Percentiles rank a stretch among this genome's conserved stretches.
phyloP scores from a whole-genome alignment of 345 rosid species.

The Arabis alpina region DNA sequence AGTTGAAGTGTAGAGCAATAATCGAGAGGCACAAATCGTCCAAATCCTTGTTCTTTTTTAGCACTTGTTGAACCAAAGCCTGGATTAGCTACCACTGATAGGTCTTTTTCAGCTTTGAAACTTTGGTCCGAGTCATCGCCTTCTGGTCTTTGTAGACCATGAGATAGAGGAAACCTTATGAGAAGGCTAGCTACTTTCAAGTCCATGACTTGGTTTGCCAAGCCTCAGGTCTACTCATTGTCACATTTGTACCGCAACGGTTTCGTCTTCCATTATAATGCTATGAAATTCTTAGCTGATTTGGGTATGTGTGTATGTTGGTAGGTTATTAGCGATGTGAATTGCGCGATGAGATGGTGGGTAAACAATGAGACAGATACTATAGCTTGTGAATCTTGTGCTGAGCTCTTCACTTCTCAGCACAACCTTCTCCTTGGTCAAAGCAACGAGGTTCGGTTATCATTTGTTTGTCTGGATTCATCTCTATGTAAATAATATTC shows the following conservation, averaged over 20 bases:
- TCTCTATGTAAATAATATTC: neutral
- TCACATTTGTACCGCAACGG: no score
- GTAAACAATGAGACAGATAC: constrained; percentile 76
- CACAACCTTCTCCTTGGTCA: constrained; percentile 82
- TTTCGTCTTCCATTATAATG: neutral
- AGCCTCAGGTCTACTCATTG: constrained; percentile 63
- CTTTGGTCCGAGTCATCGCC: constrained; percentile 39
- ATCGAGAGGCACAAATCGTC: constrained; percentile 65
- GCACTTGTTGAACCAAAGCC: constrained; percentile 57
- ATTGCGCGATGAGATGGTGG: constrained; percentile 97
- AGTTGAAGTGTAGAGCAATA: constrained; percentile 50
- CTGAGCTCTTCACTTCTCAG: constrained; percentile 77
- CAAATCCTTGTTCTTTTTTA: constrained; percentile 53
- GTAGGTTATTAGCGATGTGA: constrained; percentile 86
- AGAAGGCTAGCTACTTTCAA: constrained; percentile 82
- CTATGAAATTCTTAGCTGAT: constrained; percentile 2
- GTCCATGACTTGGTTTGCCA: constrained; percentile 98
- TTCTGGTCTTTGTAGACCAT: constrained; percentile 76
- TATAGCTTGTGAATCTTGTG: constrained; percentile 90
- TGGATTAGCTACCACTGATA: constrained; percentile 36
- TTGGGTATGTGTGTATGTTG: constrained; percentile 21
- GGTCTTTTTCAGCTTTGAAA: constrained; percentile 28
- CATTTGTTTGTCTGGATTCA: neutral
- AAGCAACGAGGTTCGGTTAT: constrained; percentile 71
- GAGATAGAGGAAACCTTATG: constrained; percentile 93